Evolutionary conservation across 2,329 filamentous ascomycete genomes (phyloP).

Genomic region (Teratosphaeria gauchensis): DNA sequence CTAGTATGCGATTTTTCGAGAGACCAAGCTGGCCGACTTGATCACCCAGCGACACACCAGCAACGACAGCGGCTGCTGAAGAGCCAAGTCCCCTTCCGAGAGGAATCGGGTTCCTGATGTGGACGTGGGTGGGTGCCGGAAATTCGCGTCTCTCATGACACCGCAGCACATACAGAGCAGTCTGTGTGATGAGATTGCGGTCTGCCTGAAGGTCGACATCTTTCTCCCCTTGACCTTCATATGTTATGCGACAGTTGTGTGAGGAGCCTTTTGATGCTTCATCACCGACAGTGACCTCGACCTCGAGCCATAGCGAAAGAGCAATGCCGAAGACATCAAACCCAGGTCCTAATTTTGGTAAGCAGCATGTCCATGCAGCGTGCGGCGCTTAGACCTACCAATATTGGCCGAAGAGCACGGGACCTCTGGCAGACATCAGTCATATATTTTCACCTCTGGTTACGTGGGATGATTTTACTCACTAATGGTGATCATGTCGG

Average conservation of each 20-base stretch:
- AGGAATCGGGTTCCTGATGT: slow-evolving; percentile 92
- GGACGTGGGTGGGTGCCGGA: slow-evolving; percentile 76
- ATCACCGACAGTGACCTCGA: slow-evolving; percentile 68
- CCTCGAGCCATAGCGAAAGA: slow-evolving; percentile 85
- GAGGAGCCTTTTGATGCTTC: slow-evolving; percentile 46
- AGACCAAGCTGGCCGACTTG: slow-evolving; percentile 74
- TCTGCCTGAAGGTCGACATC: slow-evolving; percentile 77
- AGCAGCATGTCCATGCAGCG: not conserved
- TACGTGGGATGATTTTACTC: not conserved
- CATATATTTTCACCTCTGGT: not conserved
- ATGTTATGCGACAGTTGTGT: slow-evolving; percentile 81
- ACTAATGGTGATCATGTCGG: slow-evolving; percentile 3
- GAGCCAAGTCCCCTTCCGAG: slow-evolving; percentile 88
- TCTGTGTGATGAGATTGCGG: slow-evolving; percentile 85
- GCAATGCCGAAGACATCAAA: slow-evolving; percentile 97
- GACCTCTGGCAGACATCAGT: slow-evolving; percentile 35
- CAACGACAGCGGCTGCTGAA: slow-evolving; percentile 89
- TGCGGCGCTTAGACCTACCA: slow-evolving; percentile 32
- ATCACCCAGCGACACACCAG: slow-evolving; percentile 86
- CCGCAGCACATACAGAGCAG: slow-evolving; percentile 86
- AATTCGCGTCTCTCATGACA: slow-evolving; percentile 83
- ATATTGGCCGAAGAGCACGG: slow-evolving; percentile 97
- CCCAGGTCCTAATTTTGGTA: slow-evolving; percentile 51
- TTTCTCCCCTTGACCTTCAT: slow-evolving; percentile 71
- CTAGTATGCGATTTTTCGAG: slow-evolving; percentile 72